Base-by-base conservation (phyloP, 495 filamentous ascomycete genomes). In the Annulohypoxylon nitens region DNA sequence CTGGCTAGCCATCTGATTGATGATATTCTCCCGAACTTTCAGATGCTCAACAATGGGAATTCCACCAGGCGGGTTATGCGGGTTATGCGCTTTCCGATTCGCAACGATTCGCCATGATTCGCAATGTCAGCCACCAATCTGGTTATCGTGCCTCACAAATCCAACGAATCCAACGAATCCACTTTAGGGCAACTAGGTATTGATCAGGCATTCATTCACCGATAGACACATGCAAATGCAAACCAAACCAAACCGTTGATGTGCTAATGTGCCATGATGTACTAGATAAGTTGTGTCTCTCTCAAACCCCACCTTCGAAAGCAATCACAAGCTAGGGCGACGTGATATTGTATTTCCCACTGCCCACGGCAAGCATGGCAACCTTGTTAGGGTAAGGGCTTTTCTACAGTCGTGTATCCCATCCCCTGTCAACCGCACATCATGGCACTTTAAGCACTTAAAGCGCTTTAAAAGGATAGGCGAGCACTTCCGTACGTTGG, bases 331-430 rank as follows among this genome's bases (percentile, higher is more conserved):
- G 20, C 39, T 16, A 25, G 30, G 67, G 55, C 54, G 51, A 25
- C 58, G 63, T 71, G 68, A 73, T 73, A 51, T 55, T 26, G 41
- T 23, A 54, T 30, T 30, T 30, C 30, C 30, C 30, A 30, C 30
- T 63, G 54, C 61, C 47, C 39, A 75, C 43, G 41, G 39, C 59
- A 64, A 30, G 61, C 65, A 74, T 30, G 33, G 39, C 59, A 64
- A 23, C n/a, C n/a, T n/a, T n/a, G 61, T 70, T 76, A 78, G 73
- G 76, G 67, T 55, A 76, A 76, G 73, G 76, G 73, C 59, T 70
- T 77, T 33, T 50, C 36, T 47, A 50, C 47, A 5, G 16, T 18
- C 16, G 16, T 18, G 43, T 47, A 47, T 47, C 43, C 12, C 16
- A 20, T 30, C 41, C 67, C 55, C 48, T 69, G 64, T 59, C 57